Evolutionary conservation across 1,139 yeast species (phyloP).

Genomic region (Zygoascus meyerae): DNA sequence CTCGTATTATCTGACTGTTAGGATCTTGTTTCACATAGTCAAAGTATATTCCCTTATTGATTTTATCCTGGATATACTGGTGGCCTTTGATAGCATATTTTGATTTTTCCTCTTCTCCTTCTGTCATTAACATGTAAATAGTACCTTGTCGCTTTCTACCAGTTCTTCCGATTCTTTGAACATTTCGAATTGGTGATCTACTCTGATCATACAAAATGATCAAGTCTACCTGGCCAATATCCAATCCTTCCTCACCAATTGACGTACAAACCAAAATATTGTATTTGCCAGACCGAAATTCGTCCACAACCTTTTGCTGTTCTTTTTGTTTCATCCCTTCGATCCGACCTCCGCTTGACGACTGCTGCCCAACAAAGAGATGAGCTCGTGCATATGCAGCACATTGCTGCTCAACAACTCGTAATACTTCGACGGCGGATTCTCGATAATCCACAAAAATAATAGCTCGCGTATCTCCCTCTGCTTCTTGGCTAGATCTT

Average conservation of each 20-base stretch:
- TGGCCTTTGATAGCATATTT: conserved; percentile 84
- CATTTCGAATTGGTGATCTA: conserved; percentile 84
- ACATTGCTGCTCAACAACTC: conserved; percentile 48
- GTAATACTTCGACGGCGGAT: conserved; percentile 81
- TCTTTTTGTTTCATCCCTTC: conserved; percentile 40
- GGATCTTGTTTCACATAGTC: conserved; percentile 37
- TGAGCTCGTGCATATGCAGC: conserved; percentile 55
- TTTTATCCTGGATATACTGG: conserved; percentile 64
- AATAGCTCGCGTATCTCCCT: conserved; percentile 57
- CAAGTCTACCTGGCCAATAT: conserved; percentile 94
- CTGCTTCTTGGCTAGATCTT: background rate
- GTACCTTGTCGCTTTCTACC: conserved; percentile 91
- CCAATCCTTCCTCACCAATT: conserved; percentile 97
- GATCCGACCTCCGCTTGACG: conserved; percentile 18
- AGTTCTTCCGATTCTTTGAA: conserved; percentile 97
- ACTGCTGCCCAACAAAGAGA: conserved; percentile 80
- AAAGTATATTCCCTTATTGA: conserved; percentile 28
- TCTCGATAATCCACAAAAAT: conserved; percentile 85
- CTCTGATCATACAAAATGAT: conserved; percentile 92
- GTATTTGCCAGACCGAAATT: conserved; percentile 63
- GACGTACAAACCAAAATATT: conserved; percentile 92
- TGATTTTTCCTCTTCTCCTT: conserved; percentile 72
- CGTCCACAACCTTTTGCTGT: conserved; percentile 54
- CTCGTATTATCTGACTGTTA: background rate
- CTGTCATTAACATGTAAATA: conserved; percentile 70